Evolutionary conservation across 495 filamentous ascomycete genomes (phyloP), one percentile per base, ranked within the genome.

Genomic region (Hyaloscypha bicolor): DNA sequence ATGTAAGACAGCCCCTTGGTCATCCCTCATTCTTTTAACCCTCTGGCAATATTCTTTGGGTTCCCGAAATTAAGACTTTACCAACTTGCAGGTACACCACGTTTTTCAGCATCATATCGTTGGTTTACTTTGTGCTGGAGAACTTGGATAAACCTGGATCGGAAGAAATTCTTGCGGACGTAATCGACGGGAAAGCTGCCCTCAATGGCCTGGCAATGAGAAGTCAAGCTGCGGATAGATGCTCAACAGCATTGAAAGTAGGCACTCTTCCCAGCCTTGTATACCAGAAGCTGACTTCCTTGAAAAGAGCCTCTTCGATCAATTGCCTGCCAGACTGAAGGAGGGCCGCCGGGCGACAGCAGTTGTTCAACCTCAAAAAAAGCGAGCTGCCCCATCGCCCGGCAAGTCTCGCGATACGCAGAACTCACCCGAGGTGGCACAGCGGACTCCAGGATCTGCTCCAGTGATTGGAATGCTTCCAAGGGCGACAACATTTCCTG

Each of bases 21-120:
- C n/a, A 3, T 11, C 6, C 22, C 59, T 19, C n/a, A 0, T 22
- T 45, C 32, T 8, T 29, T 42, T 19, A 21, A n/a, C 35, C 21
- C 11, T 19, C 5, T 30, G 2, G 35, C 6, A 39, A 22, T 45
- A 22, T 62, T 22, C 22, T 30, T 25, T 25, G 25, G 25, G 25
- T 25, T 25, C 25, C 25, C 25, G 25, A 25, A 25, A 25, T 25
- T 25, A 25, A 25, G 25, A 25, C 25, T 25, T 25, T 25, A 25
- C 25, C 97, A 79, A 19, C 42, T 12, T 48, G 8, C 9, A 48
- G 42, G 42, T 98, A 97, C 71, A 96, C 95, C 3, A 91, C 93
- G 16, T 98, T 97, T 79, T 98, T 97, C 76, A 90, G 93, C 29
- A 93, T 97, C 53, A 82, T 99, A 11, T 93, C 93, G 0, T 79